Evolutionary conservation across 345 rosid genomes (phyloP), one percentile per base, ranked within the genome.

Genomic region (Passiflora organensis): DNA sequence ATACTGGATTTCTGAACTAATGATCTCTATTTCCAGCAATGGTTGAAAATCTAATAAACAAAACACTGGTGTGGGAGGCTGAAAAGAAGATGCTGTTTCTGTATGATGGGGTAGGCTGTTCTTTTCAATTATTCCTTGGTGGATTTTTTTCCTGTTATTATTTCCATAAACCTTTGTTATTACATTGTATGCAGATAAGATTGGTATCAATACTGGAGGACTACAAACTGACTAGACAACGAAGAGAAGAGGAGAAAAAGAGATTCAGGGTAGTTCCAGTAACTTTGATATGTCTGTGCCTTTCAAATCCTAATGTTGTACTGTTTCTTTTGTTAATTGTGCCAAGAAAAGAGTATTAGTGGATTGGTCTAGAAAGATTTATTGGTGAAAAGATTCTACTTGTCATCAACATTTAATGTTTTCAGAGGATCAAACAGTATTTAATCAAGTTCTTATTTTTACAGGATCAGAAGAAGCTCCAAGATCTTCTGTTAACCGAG

Each of bases 401-500:
- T 39, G 2, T 10, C 13, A 38, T 15, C 12, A 12, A 19, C 49
- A 2, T 44, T 8, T 2, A 28, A 28, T 28, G 8, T 44, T 41
- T 41, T n/a, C 15, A 14, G 16, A 21, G 53, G 13, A 17, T 36
- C 16, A 22, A 34, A n/a, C 21, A 5, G 10, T 43, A 38, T 48
- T 13, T 16, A 2, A n/a, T 37, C 58, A n/a, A 28, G 48, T 45
- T 57, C 51, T 24, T 43, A 17, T 9, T 51, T 79, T 58, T 32
- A 46, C 73, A 93, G 96, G 95, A 89, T 75, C 95, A 93, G 66
- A 93, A 93, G 87, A 93, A 93, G 80, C 76, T 86, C 53, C 99
- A 86, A 63, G 99, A 93, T 84, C 80, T 86, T 56, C 73, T 86
- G 43, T 68, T 86, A 49, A 83, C 86, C 0, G 94, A 84, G 78